Conservation (phyloP, 1,284 basidiomycete genomes). For the Coniferiporia weirii region DNA sequence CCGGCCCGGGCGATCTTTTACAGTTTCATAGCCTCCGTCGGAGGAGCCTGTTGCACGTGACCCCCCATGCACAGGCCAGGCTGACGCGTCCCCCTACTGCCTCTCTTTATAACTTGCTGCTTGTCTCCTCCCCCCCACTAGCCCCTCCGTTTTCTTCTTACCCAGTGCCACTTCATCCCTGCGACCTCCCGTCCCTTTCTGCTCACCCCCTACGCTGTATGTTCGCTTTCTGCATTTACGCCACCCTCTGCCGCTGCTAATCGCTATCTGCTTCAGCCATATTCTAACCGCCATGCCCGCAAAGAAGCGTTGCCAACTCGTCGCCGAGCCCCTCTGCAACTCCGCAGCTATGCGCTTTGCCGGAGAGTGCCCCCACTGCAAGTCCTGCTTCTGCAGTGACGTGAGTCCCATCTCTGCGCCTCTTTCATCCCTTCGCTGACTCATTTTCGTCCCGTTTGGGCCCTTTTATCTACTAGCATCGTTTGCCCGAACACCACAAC, state of each 20-base stretch:
- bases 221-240: not conserved
- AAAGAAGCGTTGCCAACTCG: conserved; percentile 82
- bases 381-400: conserved; percentile 66
- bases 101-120: not conserved
- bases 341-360: conserved; percentile 75
- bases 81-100: not conserved
- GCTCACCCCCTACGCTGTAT: not conserved
- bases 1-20: not conserved
- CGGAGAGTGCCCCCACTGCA: conserved; percentile 77
- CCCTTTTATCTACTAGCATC: conserved; percentile 48
- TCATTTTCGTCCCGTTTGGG: conserved; percentile 19
- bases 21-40: not conserved
- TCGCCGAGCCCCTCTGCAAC: conserved; percentile 62
- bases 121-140: not conserved
- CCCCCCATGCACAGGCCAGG: not conserved
- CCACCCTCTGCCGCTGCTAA: not conserved
- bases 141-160: not conserved
- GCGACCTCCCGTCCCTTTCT: not conserved
- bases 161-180: not conserved
- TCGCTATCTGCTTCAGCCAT: not conserved
- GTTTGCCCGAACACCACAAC: conserved; percentile 76
- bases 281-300: conserved; percentile 48
- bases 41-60: not conserved
- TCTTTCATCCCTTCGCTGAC: not conserved
- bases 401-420: conserved; percentile 42